Base-by-base conservation (phyloP, 108 stramenopile genomes). In the Fragilaria radians region DNA sequence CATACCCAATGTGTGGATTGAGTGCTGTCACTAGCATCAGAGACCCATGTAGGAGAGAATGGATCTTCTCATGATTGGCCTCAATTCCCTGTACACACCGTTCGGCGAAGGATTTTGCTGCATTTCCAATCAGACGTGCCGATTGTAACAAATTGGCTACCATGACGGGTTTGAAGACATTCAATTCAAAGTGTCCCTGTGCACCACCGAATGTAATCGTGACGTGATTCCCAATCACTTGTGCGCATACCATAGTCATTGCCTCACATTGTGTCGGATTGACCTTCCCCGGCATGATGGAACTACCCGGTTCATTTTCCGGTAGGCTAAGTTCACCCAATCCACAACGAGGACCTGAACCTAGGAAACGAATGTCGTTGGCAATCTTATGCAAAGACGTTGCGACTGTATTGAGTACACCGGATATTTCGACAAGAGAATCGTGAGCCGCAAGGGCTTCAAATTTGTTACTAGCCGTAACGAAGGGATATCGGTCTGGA, bases 231-330 rank as follows among this genome's bases (percentile, higher is more conserved):
- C 98, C 98, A 85, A 99, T 95, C n/a, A 98, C 96, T 75, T 94
- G 94, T 31, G 95, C 96, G 59, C 93, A 92, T 23, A 95, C 96
- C 98, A 99, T 99, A 42, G 98, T 97, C 29, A 99, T 48, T n/a
- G 98, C 96, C 71, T 98, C 95, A 70, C 97, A 98, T 73, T 96
- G 97, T 5, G 95, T 96, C 4, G 98, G 98, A 68, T 99, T 99
- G 32, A 99, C 95, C 75, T 99, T 99, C n/a, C 98, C 98, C 4
- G 98, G 98, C 98, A 99, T 99, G 76, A 99, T 99, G 61, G 82
- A 85, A 26, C 76, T 78, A n/a, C 98, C 98, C 0, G 98, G 98
- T 71, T 99, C 98, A 57, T 99, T 99, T 48, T 83, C 96, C 4
- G 98, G 98, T 9, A 99, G 71, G 28, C 68, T 65, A 32, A 99